Percentiles rank a stretch among this genome's conserved stretches.
Conservation (phyloP, 164 flowering plant species). For the Stephania yunnanensis region DNA sequence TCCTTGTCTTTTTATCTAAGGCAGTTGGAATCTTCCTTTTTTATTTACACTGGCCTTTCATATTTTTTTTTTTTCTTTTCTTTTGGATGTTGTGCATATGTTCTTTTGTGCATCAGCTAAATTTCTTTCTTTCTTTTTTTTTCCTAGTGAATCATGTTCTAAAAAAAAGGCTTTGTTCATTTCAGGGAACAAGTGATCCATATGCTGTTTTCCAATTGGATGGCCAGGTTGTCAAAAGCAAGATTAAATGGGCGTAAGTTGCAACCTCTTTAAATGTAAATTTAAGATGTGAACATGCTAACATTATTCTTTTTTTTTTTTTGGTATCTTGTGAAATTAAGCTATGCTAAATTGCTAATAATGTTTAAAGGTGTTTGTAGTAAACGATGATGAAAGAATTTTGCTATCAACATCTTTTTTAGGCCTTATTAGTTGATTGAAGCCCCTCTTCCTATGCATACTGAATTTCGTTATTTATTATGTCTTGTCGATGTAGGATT, state of each 20-base stretch:
- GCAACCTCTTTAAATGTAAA: conserved; percentile 3
- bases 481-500: too few species aligned
- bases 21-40: neutral
- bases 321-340: neutral
- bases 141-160: neutral
- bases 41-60: neutral
- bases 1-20: too few species aligned
- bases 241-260: conserved; percentile 86
- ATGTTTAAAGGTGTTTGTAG: too few species aligned
- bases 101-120: neutral
- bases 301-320: neutral
- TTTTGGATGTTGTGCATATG: too few species aligned
- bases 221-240: conserved; percentile 83
- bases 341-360: neutral
- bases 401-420: neutral
- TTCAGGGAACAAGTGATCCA: conserved; percentile 98
- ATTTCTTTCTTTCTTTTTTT: neutral
- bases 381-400: too few species aligned
- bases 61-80: too few species aligned
- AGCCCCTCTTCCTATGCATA: neutral
- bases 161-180: conserved; percentile 6
- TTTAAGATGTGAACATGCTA: neutral
- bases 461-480: neutral
- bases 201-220: conserved; percentile 80
- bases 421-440: neutral